These are phyloP conservation scores for Beauveria pseudobassiana DNA, from an alignment of 2,329 filamentous ascomycete species.

Conservation along the genomic window DNA sequence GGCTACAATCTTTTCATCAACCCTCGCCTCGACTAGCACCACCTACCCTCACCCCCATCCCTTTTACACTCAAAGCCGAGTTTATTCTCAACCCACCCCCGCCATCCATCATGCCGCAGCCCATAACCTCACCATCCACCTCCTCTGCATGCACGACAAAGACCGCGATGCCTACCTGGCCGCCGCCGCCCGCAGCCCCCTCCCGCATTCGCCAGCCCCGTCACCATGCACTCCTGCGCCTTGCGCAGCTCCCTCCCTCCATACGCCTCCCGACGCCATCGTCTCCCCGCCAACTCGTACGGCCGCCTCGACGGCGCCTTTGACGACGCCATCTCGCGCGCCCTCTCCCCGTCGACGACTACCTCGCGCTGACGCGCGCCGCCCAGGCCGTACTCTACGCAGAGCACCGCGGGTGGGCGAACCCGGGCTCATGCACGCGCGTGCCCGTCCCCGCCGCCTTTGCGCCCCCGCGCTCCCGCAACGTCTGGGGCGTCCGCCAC, in stretches of 20 bases:
- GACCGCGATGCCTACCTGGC: slow-evolving; percentile 30
- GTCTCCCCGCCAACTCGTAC: slow-evolving; percentile 49
- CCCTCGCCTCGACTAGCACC: background rate
- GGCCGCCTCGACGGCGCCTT: slow-evolving; percentile 46
- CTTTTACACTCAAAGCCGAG: too few relatives aligned
- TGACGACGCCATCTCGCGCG: slow-evolving; percentile 44
- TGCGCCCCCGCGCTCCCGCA: slow-evolving; percentile 19
- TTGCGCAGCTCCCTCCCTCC: slow-evolving; percentile 28
- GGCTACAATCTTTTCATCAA: background rate
- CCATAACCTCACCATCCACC: slow-evolving; percentile 5
- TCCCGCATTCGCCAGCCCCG: slow-evolving; percentile 15
- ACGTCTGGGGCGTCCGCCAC: slow-evolving; percentile 34
- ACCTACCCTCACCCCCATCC: background rate
- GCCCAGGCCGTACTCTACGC: slow-evolving; percentile 38
- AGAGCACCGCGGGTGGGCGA: slow-evolving; percentile 41
- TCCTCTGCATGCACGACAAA: slow-evolving; percentile 10
- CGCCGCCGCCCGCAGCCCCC: slow-evolving; percentile 26
- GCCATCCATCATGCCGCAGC: background rate
- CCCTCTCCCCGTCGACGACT: slow-evolving; percentile 36
- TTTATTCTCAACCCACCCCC: background rate
- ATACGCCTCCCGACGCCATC: slow-evolving; percentile 38
- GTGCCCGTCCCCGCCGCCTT: slow-evolving; percentile 36
- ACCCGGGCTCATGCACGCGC: slow-evolving; percentile 42
- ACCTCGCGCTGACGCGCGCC: slow-evolving; percentile 37
- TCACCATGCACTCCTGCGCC: slow-evolving; percentile 32